Base-by-base conservation (phyloP, 1,284 basidiomycete species). In the Papiliotrema flavescens region DNA sequence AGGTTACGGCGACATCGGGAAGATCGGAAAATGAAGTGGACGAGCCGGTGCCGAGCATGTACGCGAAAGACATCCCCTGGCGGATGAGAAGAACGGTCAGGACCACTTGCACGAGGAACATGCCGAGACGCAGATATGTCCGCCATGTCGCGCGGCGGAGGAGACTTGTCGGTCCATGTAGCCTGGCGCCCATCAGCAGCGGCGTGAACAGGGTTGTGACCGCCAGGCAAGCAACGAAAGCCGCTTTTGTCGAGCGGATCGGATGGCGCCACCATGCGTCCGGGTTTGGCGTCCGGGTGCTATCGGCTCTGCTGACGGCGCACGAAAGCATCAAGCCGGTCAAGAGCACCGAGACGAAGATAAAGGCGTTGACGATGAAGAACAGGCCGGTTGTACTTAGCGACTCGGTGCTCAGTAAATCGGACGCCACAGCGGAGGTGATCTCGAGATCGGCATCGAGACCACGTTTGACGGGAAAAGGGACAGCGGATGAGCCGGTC, bases 41-140 rank as follows among this genome's bases (percentile, higher is more conserved):
- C 14, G 49, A 47, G 2, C 39, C 43, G n/a, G 40, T 52, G 32
- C 15, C 20, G 24, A 43, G 36, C 17, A 51, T 46, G 40, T 43
- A 56, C 4, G 40, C 17, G n/a, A 56, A 42, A 9, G 55, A 51
- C 22, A 56, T 41, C 7, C 14, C 32, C 48, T 56, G 55, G 20
- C 50, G 43, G n/a, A 49, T 15, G 3, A 56, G 24, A 2, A 56
- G 50, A 13, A 52, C 11, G 17, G 48, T 49, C 3, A 42, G 7
- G 11, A 44, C 34, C 4, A 44, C 17, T 22, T 52, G 50, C 9
- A 48, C 2, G 32, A 35, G 4, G 28, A 56, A 53, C 9, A 56
- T 44, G 23, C 19, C 9, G 5, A 44, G 9, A 4, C 55, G 55
- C 7, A 39, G 14, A 17, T 47, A 48, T n/a, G 55, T 52, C 22